Base-by-base conservation (phyloP, 495 filamentous ascomycete genomes). In the Penicillium angulare region DNA sequence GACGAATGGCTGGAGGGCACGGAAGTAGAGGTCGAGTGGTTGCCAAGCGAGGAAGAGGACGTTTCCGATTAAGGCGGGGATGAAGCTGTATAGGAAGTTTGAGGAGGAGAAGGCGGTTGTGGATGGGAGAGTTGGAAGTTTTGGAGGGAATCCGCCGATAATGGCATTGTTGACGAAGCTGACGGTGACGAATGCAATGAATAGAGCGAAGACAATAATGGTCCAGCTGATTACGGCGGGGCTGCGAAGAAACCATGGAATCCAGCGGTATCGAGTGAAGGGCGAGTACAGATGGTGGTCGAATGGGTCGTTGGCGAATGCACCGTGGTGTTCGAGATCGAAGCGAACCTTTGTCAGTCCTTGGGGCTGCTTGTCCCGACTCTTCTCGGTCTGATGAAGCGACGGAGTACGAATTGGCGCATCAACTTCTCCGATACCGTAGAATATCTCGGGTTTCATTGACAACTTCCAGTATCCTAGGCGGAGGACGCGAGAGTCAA, bases 51-150 rank as follows among this genome's bases (percentile, higher is more conserved):
- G 85, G 68, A 88, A 91, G 20, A 91, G 66, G 21, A 89, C 47
- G 57, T 87, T 86, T 17, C 87, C 91, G 13, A 95, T 74, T 2
- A 90, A 49, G 1, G 85, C 82, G 0, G 91, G 91, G 43, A 96
- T 54, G 64, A 96, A 93, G 64, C 83, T 85, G 75, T 89, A 96
- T 43, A 95, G 69, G 73, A 96, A 96, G 67, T 95, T 87, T 39
- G 90, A 88, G 2, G 88, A 71, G 5, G 89, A 93, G 63, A 92
- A 96, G 27, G 86, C 89, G 27, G 71, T 73, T 0, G 69, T 57
- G 10, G 76, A 78, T 6, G 88, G 84, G 1, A 76, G 72, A 0
- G 87, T 81, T 5, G 73, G 69, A 2, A 95, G 67, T 18, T 72
- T 68, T 10, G 91, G 90, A 12, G 75, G 67, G 68, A 95, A 96